phyloP scores from a whole-genome alignment of 2,329 filamentous ascomycete species.

The Fusarium globosum region DNA sequence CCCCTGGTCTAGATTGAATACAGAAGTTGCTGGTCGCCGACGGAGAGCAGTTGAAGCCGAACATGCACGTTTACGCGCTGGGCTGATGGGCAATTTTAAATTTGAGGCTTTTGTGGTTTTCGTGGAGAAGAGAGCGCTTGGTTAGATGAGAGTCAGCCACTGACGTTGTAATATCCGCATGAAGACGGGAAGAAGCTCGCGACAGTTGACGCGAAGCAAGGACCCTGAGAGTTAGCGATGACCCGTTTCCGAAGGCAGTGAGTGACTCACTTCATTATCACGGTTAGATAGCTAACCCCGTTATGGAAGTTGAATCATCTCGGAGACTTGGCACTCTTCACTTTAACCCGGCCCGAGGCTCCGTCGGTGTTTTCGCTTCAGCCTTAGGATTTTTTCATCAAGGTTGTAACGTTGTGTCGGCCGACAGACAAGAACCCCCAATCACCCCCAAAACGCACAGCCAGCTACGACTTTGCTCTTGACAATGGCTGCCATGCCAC shows the following conservation, averaged over 20 bases:
- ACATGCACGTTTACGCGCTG: constrained; percentile 3
- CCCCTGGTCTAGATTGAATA: constrained; percentile 27
- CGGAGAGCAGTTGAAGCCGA: background rate
- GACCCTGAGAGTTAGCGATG: background rate
- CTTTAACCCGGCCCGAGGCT: background rate
- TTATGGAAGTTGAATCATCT: constrained; percentile 16
- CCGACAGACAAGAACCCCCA: background rate
- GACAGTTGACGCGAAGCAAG: background rate
- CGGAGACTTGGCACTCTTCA: constrained; percentile 4
- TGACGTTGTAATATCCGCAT: background rate
- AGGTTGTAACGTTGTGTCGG: background rate
- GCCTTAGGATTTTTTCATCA: background rate
- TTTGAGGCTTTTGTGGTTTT: background rate
- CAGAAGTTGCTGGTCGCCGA: constrained; percentile 17
- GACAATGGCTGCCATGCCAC: too few relatives aligned
- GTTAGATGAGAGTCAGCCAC: background rate
- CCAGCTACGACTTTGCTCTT: too few relatives aligned
- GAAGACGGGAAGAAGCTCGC: background rate
- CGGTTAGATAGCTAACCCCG: constrained; percentile 2
- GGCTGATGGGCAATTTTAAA: constrained; percentile 11
- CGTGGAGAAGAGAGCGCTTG: background rate
- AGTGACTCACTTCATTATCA: background rate
- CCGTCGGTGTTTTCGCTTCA: background rate
- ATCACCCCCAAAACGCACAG: background rate
- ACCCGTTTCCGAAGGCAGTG: constrained; percentile 3